Base-by-base conservation (phyloP, 208 protist species). In the Trypanosoma vivax region DNA sequence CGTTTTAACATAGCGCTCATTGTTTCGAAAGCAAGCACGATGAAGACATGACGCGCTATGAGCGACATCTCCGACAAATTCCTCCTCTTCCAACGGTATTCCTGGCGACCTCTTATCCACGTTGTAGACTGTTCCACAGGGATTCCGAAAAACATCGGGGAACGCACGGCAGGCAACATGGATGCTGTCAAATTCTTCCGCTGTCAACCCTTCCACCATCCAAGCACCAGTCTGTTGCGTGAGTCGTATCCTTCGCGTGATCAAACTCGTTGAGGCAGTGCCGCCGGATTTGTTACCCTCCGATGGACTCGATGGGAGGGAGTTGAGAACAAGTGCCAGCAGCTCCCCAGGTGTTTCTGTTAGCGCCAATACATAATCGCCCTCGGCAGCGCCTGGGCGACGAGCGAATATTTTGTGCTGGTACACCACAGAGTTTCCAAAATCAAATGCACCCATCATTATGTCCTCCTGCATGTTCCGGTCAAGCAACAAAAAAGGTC, bases 1-100 rank as follows among this genome's bases (percentile, higher is more conserved):
- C 28, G 79, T 87, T 28, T 64, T 80, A 10, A 94, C 87, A 60
- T 90, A 94, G 16, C 73, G 76, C 2, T 50, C 43, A 73, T 94
- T 94, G 58, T 88, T 90, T 31, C 77, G 72, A 60, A 89, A 94
- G 57, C 87, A 94, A n/a, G 87, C 83, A 29, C 78, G 75, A 56
- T 94, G 83, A 39, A 94, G 64, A 23, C 75, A 60, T 0, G 72
- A 90, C 49, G 35, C 28, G 29, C 41, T 48, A 35, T 48, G 33
- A 6, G 51, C 13, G 2, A n/a, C 29, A 9, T 37, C 64, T 1
- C 10, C 47, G 18, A 9, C 24, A 1, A 38, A 18, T 11, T 41
- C 34, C 0, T 33, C 33, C 21, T 13, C 34, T 28, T n/a, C 13
- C 30, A 16, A 14, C 10, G n/a, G 4, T 2, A 6, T 19, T 9